Evolutionary conservation across 345 rosid genomes (phyloP), one percentile per base, ranked within the genome.

Genomic region (Leavenworthia alabamica): DNA sequence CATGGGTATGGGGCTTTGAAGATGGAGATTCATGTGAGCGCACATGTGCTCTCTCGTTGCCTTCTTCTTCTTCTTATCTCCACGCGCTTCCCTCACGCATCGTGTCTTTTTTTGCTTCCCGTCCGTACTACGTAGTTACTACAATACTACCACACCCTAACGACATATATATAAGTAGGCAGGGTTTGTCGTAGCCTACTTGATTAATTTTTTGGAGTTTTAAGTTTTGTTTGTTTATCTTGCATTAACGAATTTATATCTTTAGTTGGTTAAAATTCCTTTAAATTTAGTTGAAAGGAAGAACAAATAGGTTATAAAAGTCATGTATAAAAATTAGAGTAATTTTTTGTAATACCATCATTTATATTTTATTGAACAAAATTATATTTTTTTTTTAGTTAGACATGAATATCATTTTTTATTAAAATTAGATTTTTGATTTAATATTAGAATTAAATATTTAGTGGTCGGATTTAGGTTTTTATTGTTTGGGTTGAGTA

Each of bases 21-120:
- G 67, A 49, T 48, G 35, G 46, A 62, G 67, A 26, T 62, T 62
- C 58, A 62, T 62, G 67, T 62, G 67, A 48, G 47, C 19, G 67
- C 67, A 62, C 49, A 62, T 62, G 67, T 62, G 36, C 55, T 49
- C 57, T 52, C 57, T 51, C 39, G 24, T 29, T 16, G 9, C 14
- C 16, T 17, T 42, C 13, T 39, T 3, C 11, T 14, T 14, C 31
- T 14, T 45, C 37, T 48, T 35, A 36, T 36, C 56, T 14, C 37
- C 47, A 48, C 67, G 67, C 67, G 42, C 42, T 23, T 26, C 8
- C 27, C 56, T 6, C 67, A 56, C 67, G 24, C 56, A 5, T 16
- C 0, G 4, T 50, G 20, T 14, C 14, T 2, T 13, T 24, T n/a
- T 3, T 2, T 8, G 9, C 26, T 33, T 20, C 2, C 24, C 4